Conservation (phyloP, 306 rosid species). For the Sindora glabra region DNA sequence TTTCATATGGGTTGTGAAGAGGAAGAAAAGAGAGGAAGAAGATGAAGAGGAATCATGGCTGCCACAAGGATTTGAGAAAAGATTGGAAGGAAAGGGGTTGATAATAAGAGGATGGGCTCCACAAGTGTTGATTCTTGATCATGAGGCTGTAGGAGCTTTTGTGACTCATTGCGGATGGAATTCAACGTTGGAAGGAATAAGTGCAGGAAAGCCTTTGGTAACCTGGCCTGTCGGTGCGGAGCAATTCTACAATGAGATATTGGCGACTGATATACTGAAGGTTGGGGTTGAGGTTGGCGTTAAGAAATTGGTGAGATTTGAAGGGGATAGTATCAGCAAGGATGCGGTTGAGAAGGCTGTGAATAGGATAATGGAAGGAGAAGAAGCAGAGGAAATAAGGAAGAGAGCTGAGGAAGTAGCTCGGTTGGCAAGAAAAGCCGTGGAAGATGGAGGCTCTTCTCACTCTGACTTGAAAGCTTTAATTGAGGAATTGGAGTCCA, state of each 20-base stretch:
- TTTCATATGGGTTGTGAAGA: too few species aligned
- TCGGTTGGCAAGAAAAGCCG: neutral
- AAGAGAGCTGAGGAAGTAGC: neutral
- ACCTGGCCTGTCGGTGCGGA: constrained; percentile 36
- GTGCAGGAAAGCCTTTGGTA: constrained; percentile 34
- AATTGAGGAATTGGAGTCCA: neutral
- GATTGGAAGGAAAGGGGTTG: constrained; percentile 17
- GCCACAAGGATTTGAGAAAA: constrained; percentile 36
- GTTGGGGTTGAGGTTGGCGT: constrained; percentile 35
- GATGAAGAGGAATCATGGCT: constrained; percentile 15
- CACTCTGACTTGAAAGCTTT: neutral
- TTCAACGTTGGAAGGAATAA: constrained; percentile 27
- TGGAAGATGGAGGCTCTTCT: constrained; percentile 15
- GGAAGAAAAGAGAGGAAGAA: too few species aligned
- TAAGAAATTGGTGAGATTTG: neutral
- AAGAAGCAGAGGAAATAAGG: constrained; percentile 17
- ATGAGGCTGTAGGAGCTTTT: constrained; percentile 27
- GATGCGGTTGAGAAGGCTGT: neutral
- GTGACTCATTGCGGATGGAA: constrained; percentile 53
- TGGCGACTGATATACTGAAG: constrained; percentile 11
- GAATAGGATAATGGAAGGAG: neutral
- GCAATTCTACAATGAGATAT: constrained; percentile 36
- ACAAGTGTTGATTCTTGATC: constrained; percentile 32
- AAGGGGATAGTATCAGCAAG: neutral
- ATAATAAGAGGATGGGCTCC: constrained; percentile 50